These are phyloP conservation scores for Apophysomyces elegans DNA, from an alignment of 371 early-diverging fungal genomes.

Conservation along the genomic window DNA sequence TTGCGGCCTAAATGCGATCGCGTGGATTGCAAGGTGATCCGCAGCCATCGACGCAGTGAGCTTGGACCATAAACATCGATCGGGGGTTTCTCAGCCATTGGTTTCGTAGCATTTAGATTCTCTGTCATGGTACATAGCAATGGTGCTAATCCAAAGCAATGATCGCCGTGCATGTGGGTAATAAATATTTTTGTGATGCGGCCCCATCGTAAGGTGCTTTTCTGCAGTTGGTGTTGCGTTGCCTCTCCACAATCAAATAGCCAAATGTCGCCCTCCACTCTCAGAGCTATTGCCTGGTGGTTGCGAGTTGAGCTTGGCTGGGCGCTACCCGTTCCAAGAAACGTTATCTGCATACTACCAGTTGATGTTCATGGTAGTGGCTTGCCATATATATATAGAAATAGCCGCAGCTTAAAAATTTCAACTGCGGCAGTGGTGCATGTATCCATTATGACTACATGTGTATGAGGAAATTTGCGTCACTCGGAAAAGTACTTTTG, in stretches of 20 bases:
- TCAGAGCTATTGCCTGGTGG: conserved; percentile 66
- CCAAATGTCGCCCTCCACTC: conserved; percentile 57
- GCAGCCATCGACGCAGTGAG: conserved; percentile 53
- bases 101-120: conserved; percentile 31
- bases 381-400: no score
- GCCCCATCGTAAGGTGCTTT: conserved; percentile 45
- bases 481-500: no score
- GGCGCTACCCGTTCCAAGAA: conserved; percentile 74
- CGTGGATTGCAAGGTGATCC: conserved; percentile 48
- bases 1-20: conserved; percentile 41
- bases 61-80: conserved; percentile 63
- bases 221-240: conserved; percentile 68
- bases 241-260: conserved; percentile 83
- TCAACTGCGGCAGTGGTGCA: no score
- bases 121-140: conserved; percentile 58
- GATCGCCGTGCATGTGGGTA: conserved; percentile 70
- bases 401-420: no score
- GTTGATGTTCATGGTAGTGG: no score
- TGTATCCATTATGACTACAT: no score
- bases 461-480: no score
- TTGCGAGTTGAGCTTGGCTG: conserved; percentile 73
- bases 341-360: conserved; percentile 54
- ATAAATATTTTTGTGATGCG: conserved; percentile 57
- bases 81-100: conserved; percentile 10
- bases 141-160: conserved; percentile 63